Evolutionary conservation across 352 stramenopile species (phyloP), one percentile per base, ranked within the genome.

Genomic region (Phytophthora sp.): DNA sequence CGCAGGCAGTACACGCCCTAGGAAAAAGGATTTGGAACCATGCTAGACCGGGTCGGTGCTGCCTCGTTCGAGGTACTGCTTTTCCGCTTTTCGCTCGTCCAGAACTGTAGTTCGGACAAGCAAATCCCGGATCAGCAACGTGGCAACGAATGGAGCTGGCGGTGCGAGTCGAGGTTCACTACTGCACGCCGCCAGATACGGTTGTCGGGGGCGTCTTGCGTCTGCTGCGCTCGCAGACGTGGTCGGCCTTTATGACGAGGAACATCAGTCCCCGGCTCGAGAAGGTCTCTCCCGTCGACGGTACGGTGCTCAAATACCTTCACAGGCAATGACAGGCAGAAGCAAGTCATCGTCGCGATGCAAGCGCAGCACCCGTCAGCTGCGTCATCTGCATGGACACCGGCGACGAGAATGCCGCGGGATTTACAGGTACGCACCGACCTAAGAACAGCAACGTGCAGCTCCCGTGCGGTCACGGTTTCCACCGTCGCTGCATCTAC

Each of bases 371-470:
- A n/a, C 56, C 77, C 45, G 57, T 68, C 41, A 69, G 77, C 29
- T 98, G 91, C 66, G 80, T 78, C 3, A 93, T 98, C 60, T 98
- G 94, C 73, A 80, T 98, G 36, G 84, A 90, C 57, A 64, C 95
- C 30, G 59, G 47, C 53, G 75, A 97, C 11, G 63, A 62, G 1
- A 29, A 57, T 33, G 41, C 23, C 24, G 35, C 38, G 7, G n/a
- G 53, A 36, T 16, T 11, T 21, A 26, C 7, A 1, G 3, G 31
- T 7, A 59, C n/a, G 30, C 36, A n/a, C 5, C 44, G 21, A 7
- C 8, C 30, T 9, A 54, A 15, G 16, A 41, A 42, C 11, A 52
- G n/a, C 41, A 16, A 27, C 15, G 82, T 86, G 20, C 58, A 76
- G 9, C 71, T 98, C 13, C 86, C 91, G 1, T 98, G 95, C 57